Percentiles rank a stretch among this genome's conserved stretches.
Evolutionary conservation across 1,139 yeast genomes (phyloP).

Genomic region (Geotrichum europaeum): DNA sequence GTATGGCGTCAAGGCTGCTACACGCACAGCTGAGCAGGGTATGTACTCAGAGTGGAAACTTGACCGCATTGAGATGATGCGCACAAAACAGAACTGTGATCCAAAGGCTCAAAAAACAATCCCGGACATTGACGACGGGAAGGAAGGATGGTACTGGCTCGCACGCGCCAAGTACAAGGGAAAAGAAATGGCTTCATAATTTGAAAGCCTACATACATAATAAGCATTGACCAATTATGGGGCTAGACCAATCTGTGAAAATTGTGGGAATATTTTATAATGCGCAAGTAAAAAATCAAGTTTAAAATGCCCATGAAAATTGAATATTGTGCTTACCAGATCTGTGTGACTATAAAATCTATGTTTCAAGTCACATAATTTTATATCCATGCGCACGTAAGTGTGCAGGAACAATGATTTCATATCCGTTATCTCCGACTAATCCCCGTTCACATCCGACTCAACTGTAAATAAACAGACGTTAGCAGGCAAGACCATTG

Average conservation of each 20-base stretch:
- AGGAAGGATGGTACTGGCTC: slow-evolving; percentile 33
- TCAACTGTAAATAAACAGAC: not conserved
- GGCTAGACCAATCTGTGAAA: no score
- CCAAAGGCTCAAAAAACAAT: slow-evolving; percentile 25
- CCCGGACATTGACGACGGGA: slow-evolving; percentile 27
- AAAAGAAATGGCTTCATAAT: not conserved
- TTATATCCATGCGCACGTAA: not conserved
- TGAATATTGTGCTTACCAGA: no score
- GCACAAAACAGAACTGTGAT: slow-evolving; percentile 26
- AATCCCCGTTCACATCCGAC: not conserved
- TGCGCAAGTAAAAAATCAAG: no score
- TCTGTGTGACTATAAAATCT: not conserved
- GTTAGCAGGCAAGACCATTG: not conserved
- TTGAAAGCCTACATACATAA: not conserved
- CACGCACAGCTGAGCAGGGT: slow-evolving; percentile 7
- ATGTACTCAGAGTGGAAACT: slow-evolving; percentile 18
- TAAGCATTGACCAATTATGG: not conserved
- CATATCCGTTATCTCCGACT: not conserved
- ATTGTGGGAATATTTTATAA: no score
- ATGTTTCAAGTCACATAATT: not conserved
- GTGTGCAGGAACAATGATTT: not conserved
- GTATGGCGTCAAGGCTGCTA: slow-evolving; percentile 9
- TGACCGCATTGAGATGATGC: slow-evolving; percentile 23
- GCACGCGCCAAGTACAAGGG: slow-evolving; percentile 19
- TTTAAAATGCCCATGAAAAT: no score